Base-by-base conservation (phyloP, 768 basidiomycete species). In the Rhodosporidiobolus odoratus region DNA sequence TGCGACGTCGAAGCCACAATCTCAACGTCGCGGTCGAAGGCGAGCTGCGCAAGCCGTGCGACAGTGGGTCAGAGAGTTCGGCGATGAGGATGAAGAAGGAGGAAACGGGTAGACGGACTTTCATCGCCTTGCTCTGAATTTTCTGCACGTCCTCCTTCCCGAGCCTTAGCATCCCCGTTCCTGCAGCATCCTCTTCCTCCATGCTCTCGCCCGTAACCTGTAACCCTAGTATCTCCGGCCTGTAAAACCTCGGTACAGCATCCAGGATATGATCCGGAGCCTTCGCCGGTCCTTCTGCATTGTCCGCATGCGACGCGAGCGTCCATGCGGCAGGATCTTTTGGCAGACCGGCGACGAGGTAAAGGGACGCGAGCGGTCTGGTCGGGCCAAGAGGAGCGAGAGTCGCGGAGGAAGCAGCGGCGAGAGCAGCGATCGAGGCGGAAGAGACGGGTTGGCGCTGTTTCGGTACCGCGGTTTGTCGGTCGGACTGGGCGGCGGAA, bases 1-100 rank as follows among this genome's bases (percentile, higher is more conserved):
- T 94, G 91, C 16, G 94, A 84, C 0, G 92, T 91, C n/a, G 92
- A 92, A 21, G 92, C 91, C 78, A 97, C 89, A 65, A 97, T 88
- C 79, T 94, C 92, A 52, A 94, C 90, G 79, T 95, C 92, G 62
- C 89, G 89, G 43, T 90, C 87, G 79, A 94, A 93, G 13, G 91
- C 91, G 54, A 94, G 87, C 91, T 93, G 74, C 52, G 48, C 25
- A n/a, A n/a, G n/a, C n/a, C n/a, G n/a, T n/a, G n/a, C n/a, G n/a
- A n/a, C n/a, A n/a, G n/a, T 43, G 60, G 10, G 62, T 62, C 40
- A 71, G 17, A 52, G 59, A 37, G 66, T 48, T 15, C 6, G n/a
- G 19, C 23, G 50, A 70, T 64, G 66, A 34, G 58, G 25, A 34
- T 32, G 30, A 23, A 50, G 41, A 43, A n/a, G 56, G 50, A 34